phyloP scores from a whole-genome alignment of 768 basidiomycete genomes.

The Trametes coccinea region DNA sequence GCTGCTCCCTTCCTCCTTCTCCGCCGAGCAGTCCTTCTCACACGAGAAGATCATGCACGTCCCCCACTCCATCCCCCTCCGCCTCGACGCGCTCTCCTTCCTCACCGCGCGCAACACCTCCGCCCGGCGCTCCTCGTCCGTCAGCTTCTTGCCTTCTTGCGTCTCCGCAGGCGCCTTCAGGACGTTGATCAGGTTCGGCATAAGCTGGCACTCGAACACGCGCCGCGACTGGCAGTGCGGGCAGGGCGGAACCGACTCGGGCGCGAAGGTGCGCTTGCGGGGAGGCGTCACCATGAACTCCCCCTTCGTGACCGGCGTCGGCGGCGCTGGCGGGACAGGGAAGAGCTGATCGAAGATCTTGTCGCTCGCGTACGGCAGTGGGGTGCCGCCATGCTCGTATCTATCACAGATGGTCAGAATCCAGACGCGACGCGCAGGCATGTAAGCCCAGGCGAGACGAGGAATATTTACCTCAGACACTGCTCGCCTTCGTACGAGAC shows the following conservation, averaged over 20 bases:
- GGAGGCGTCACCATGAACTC: slow-evolving; percentile 54
- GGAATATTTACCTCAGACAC: slow-evolving; percentile 72
- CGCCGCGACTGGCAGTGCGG: slow-evolving; percentile 63
- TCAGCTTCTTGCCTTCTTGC: slow-evolving; percentile 34
- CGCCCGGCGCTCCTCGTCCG: slow-evolving; percentile 70
- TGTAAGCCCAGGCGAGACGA: too few relatives aligned
- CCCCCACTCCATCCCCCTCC: slow-evolving; percentile 91
- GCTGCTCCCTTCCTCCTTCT: slow-evolving; percentile 39
- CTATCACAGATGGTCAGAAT: slow-evolving; percentile 38
- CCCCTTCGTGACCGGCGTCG: slow-evolving; percentile 57
- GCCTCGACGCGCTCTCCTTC: slow-evolving; percentile 42
- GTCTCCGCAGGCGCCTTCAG: slow-evolving; percentile 43
- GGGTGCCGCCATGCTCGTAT: slow-evolving; percentile 85
- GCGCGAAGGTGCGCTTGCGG: slow-evolving; percentile 53
- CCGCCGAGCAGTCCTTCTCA: slow-evolving; percentile 57
- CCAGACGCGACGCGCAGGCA: too few relatives aligned
- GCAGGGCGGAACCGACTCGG: slow-evolving; percentile 58
- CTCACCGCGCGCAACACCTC: slow-evolving; percentile 59
- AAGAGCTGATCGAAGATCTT: slow-evolving; percentile 73
- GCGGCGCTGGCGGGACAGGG: slow-evolving; percentile 46
- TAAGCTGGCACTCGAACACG: slow-evolving; percentile 91
- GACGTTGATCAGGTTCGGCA: slow-evolving; percentile 89
- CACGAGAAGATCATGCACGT: slow-evolving; percentile 90
- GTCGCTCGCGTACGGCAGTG: slow-evolving; percentile 86
- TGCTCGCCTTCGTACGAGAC: slow-evolving; percentile 75